Evolutionary conservation across 495 filamentous ascomycete species (phyloP).

Genomic region (Stereocaulon alpinum): DNA sequence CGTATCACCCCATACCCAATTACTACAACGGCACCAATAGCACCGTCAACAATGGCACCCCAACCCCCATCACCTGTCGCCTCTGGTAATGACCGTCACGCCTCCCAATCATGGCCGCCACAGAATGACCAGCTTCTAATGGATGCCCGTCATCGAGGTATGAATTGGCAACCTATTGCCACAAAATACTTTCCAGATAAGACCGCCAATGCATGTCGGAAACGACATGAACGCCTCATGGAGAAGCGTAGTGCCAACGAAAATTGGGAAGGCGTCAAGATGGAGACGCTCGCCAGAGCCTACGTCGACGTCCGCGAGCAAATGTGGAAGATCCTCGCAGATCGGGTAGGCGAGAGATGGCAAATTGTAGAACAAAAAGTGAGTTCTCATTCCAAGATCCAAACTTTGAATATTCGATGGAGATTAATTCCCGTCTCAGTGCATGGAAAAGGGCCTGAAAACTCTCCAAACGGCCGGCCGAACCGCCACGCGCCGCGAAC

Average conservation of each 20-base stretch:
- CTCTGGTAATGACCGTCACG: slow-evolving; percentile 28
- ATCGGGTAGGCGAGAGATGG: slow-evolving; percentile 58
- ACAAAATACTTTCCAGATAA: slow-evolving; percentile 57
- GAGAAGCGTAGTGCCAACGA: slow-evolving; percentile 47
- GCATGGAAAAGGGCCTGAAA: slow-evolving; percentile 45
- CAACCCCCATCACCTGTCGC: slow-evolving; percentile 8
- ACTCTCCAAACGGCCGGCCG: slow-evolving; percentile 34
- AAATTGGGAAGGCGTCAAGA: slow-evolving; percentile 57
- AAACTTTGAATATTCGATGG: background rate
- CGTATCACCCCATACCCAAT: slow-evolving; percentile 14
- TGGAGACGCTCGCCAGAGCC: slow-evolving; percentile 53
- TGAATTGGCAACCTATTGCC: slow-evolving; percentile 66
- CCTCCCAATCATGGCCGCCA: slow-evolving; percentile 50
- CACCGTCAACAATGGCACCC: slow-evolving; percentile 9
- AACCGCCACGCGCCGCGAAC: slow-evolving; percentile 18
- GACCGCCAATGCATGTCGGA: slow-evolving; percentile 69
- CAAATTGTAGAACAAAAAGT: slow-evolving; percentile 60
- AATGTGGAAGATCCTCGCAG: slow-evolving; percentile 59
- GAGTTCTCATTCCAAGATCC: slow-evolving; percentile 16
- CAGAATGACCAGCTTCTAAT: slow-evolving; percentile 55
- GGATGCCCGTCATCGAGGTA: slow-evolving; percentile 48
- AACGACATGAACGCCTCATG: slow-evolving; percentile 65
- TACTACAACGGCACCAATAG: background rate
- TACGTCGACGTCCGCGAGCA: slow-evolving; percentile 60
- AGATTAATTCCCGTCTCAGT: slow-evolving; percentile 24